These are phyloP conservation scores for Henckelia pumila DNA, from an alignment of 257 asterid genomes.

Conservation along the genomic window DNA sequence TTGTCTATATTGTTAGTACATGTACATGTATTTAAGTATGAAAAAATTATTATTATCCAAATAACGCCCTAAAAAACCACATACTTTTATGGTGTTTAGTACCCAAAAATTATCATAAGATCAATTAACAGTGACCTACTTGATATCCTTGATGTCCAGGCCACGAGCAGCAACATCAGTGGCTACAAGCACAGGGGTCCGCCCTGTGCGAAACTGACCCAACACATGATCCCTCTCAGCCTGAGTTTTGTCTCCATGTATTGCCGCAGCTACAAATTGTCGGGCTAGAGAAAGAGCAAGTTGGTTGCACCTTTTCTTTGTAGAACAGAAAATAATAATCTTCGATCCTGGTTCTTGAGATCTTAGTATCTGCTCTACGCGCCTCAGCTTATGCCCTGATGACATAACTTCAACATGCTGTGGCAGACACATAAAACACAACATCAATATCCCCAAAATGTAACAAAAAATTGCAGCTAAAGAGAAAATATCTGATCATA, in stretches of 20 bases:
- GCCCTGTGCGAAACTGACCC: constrained; percentile 83
- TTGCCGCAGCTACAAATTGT: constrained; percentile 88
- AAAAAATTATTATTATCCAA: too few species aligned
- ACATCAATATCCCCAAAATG: constrained; percentile 12
- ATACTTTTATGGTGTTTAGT: neutral
- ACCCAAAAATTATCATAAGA: constrained; percentile 1
- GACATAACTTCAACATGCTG: constrained; percentile 80
- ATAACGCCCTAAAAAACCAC: too few species aligned
- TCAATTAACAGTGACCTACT: constrained; percentile 39
- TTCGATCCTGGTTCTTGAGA: constrained; percentile 97
- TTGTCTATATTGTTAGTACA: too few species aligned
- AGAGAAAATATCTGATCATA: neutral
- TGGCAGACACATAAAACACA: constrained; percentile 1
- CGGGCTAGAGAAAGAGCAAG: constrained; percentile 67
- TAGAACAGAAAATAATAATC: constrained; percentile 89
- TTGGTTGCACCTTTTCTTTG: constrained; percentile 92
- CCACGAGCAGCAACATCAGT: constrained; percentile 99
- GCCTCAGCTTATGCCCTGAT: constrained; percentile 73
- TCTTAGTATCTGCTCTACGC: constrained; percentile 84
- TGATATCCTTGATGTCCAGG: constrained; percentile 92
- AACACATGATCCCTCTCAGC: constrained; percentile 88
- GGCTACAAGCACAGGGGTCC: constrained; percentile 90
- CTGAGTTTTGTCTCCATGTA: constrained; percentile 98
- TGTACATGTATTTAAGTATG: too few species aligned
- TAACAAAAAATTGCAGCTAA: constrained; percentile 15